Evolutionary conservation across 2,329 filamentous ascomycete genomes (phyloP), one percentile per base, ranked within the genome.

Genomic region (Talaromyces atroroseus): DNA sequence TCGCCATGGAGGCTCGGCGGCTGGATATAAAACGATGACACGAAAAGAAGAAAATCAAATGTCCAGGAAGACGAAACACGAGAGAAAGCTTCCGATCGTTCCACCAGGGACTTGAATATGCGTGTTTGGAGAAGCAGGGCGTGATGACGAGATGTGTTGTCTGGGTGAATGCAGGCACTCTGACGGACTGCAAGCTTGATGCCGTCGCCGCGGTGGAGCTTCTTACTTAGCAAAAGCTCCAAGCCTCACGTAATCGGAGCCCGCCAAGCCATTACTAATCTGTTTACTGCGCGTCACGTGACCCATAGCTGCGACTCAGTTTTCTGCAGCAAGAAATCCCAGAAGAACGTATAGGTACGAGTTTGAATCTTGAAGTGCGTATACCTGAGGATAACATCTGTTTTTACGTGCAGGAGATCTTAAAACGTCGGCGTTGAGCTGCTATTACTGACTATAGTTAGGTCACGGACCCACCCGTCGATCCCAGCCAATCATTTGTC

Each of bases 1-100:
- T 89, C 78, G 92, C 92, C 94, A 97, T 96, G 51, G 56, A 54
- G 56, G 45, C 56, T 58, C 51, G 24, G 50, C 45, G 56, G 51
- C 46, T 53, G 53, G 51, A 47, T 49, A 47, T 49, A 46, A 29
- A 40, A 50, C 7, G 36, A 54, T 42, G 45, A 18, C 48, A 42
- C 34, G n/a, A 36, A 49, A 47, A 42, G 45, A 49, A 24, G 32
- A 36, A 44, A 23, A 48, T 26, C 44, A 32, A 10, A 36, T 29
- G 11, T 23, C 6, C 23, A 49, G 14, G 45, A 12, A 23, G 45
- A 49, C 23, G 23, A 49, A 49, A 49, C 52, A 48, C 52, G 24
- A 54, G 52, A 32, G 29, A 34, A 49, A 29, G 24, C 51, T 46
- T 53, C 20, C 29, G 42, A 53, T 38, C 20, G 42, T 46, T 45